Base-by-base conservation (phyloP, 192 early-diverging fungal genomes). In the Coemansia sp. region DNA sequence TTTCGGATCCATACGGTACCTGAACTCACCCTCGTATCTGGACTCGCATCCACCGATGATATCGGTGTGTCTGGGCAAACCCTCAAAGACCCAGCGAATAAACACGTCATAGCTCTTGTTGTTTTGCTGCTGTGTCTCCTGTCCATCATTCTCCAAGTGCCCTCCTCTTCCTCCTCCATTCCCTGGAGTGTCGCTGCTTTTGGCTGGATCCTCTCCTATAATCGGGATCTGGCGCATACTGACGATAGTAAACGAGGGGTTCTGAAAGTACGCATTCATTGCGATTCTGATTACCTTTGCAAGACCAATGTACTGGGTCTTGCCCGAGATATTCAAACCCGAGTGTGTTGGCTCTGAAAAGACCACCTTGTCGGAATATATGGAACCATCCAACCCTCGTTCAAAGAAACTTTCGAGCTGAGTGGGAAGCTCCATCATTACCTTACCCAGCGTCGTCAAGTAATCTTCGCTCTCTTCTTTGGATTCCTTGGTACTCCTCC, bases 11-110 rank as follows among this genome's bases (percentile, higher is more conserved):
- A 80, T 64, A 14, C 13, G 41, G 20, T 80, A 80, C 37, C 64
- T 59, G 54, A 80, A 80, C 64, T 80, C 77, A 50, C 77, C 77
- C 62, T 80, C 77, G 36, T 70, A 80, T 48, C 70, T 38, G n/a
- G 77, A 74, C 48, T 10, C 58, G 3, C 50, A 20, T 0, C 60
- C 64, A 20, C 71, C 77, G 14, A 80, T 58, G 36, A 74, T 37
- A 23, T 65, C 67, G 7, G 64, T 38, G 37, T 80, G 71, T 17
- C 77, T 38, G 23, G 77, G 67, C 48, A 62, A 27, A 23, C 71
- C 77, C 65, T 80, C 77, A 59, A 80, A 80, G 44, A 74, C 65
- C 77, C 77, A 80, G 8, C 77, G 59, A 60, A 80, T 70, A 57
- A 27, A 59, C 10, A 80, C 68, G 2, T 74, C 76, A 20, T 60